Evolutionary conservation across 1,284 basidiomycete species (phyloP), one percentile per base, ranked within the genome.

Genomic region (Rhizoctonia solani): DNA sequence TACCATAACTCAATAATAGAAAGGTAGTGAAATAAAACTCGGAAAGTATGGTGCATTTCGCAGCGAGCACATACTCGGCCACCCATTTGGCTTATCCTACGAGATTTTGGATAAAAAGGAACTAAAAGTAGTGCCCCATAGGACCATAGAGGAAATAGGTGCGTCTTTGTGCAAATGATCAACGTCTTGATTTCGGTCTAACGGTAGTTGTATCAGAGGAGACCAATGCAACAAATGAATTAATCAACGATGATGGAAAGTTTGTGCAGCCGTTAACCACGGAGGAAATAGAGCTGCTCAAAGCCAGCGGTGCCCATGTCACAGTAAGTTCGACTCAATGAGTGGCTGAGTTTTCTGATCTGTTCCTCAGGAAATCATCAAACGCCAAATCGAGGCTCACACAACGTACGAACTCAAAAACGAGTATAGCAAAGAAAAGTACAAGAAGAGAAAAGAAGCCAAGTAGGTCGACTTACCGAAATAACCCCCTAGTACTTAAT

Each of bases 341-440:
- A 54, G 30, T 34, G 32, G 68, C 61, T 37, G 34, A 54, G 68
- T 54, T 69, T 39, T 34, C 23, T 53, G 5, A 68, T 32, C 23
- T 14, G 34, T 14, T 9, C n/a, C 54, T 11, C 78, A 96, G 88
- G 93, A 96, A 76, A 97, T 98, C 69, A 95, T 98, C 74, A 87
- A 90, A 74, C 87, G 83, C 75, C 95, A 98, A 77, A 95, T 97
- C 67, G 92, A 93, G 72, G 85, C 89, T 72, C 95, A 98, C 74
- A 88, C 90, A 34, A 90, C 91, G 73, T 98, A 92, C 76, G 86
- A 87, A 6, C 80, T 96, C 61, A 98, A 98, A 79, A 97, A 94
- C 1, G 95, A 95, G 77, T 97, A 94, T 76, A 94, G 91, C 77
- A 97, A 98, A 77, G 95, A 97, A 74, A 98, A 98, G 76, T 98